Conservation (phyloP, 2,329 filamentous ascomycete species). For the Daldinia sp. region DNA sequence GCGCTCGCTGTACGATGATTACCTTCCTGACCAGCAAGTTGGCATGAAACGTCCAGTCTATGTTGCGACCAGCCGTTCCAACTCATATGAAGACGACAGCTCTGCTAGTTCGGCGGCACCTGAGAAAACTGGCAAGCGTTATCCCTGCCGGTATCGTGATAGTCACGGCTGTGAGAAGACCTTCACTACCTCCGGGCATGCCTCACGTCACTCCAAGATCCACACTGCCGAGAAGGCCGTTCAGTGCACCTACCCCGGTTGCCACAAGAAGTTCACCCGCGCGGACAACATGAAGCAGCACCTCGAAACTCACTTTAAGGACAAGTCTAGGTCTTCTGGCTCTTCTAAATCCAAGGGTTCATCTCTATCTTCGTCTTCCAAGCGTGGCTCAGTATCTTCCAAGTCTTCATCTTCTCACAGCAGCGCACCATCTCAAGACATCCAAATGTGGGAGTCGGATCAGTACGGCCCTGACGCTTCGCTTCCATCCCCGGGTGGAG, state of each 20-base stretch:
- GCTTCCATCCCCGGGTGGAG: conserved; percentile 55
- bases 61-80: conserved; percentile 59
- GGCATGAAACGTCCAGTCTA: conserved; percentile 59
- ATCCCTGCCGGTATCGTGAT: conserved; percentile 79
- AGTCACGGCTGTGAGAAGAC: conserved; percentile 79
- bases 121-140: conserved; percentile 71
- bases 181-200: conserved; percentile 86
- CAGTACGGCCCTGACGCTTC: conserved; percentile 53
- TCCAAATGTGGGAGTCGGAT: conserved; percentile 58
- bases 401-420: conserved; percentile 51
- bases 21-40: conserved; percentile 49
- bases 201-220: conserved; percentile 87
- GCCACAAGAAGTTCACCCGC: conserved; percentile 83
- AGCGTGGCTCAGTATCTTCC: conserved; percentile 51
- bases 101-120: conserved; percentile 56
- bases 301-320: conserved; percentile 79
- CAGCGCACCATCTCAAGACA: conserved; percentile 50
- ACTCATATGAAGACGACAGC: conserved; percentile 65
- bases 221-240: conserved; percentile 85
- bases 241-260: conserved; percentile 74
- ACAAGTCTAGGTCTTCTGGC: conserved; percentile 63
- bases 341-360: conserved; percentile 53
- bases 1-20: conserved; percentile 55
- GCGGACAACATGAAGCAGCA: conserved; percentile 92
- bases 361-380: conserved; percentile 45